A percentile compares a stretch with the other conserved stretches of the same genome.
phyloP scores from a whole-genome alignment of 805 yeast genomes.

The Saturnispora gosingensis region DNA sequence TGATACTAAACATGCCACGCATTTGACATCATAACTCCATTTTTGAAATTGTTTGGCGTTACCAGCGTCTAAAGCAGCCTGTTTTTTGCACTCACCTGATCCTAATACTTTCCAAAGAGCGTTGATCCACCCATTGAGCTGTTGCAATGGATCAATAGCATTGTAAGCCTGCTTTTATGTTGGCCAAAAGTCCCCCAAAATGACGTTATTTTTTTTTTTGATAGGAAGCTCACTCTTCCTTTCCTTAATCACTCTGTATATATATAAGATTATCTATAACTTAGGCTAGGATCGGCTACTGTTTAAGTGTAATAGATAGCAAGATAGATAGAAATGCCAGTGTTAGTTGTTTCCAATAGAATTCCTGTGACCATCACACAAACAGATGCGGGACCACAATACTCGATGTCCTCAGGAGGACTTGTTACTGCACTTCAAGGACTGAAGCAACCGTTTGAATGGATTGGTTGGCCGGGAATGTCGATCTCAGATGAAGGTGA shows the following conservation, averaged over 20 bases:
- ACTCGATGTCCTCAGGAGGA: slow-evolving; percentile 95
- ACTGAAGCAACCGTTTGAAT: slow-evolving; percentile 77
- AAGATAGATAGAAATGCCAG: slow-evolving; percentile 20
- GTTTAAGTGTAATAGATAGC: neutral
- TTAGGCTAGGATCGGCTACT: neutral
- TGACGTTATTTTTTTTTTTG: neutral
- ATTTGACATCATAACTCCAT: neutral
- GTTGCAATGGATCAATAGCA: neutral
- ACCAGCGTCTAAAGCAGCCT: neutral
- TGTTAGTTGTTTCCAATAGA: slow-evolving; percentile 87
- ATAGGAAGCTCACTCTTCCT: neutral
- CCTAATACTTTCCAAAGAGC: neutral
- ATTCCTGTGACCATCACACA: slow-evolving; percentile 82
- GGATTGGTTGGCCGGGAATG: slow-evolving; percentile 98
- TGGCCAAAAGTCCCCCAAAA: neutral
- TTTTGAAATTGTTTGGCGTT: neutral
- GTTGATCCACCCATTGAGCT: neutral
- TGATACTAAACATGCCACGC: neutral
- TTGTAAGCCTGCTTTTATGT: too few species aligned
- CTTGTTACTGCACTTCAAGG: slow-evolving; percentile 94
- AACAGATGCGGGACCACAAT: slow-evolving; percentile 52
- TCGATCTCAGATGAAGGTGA: slow-evolving; percentile 69
- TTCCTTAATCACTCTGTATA: neutral
- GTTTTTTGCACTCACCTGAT: neutral
- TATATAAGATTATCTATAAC: neutral